Evolutionary conservation across 768 basidiomycete genomes (phyloP).

Genomic region (Tricholoma furcatifolium): DNA sequence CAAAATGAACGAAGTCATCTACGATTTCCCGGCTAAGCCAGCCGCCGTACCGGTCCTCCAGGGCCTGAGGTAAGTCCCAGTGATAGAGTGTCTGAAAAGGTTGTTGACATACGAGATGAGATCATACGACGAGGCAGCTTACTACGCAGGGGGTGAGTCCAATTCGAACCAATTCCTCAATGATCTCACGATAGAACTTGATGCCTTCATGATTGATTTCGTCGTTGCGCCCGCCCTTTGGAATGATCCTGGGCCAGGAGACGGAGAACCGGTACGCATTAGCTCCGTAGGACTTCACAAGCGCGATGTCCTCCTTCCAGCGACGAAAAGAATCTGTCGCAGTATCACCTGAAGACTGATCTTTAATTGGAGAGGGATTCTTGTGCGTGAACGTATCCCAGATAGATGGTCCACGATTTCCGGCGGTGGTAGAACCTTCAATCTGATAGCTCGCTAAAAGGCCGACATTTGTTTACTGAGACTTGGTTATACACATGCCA

Average conservation of each 20-base stretch:
- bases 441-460: conserved; percentile 65
- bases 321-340: conserved; percentile 69
- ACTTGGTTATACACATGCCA: background rate
- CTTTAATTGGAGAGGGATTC: conserved; percentile 50
- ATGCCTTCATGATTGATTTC: conserved; percentile 65
- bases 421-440: conserved; percentile 59
- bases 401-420: conserved; percentile 61
- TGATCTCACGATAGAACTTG: conserved; percentile 61
- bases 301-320: conserved; percentile 64
- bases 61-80: conserved; percentile 75
- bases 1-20: conserved; percentile 62
- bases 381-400: conserved; percentile 72
- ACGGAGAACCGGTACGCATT: conserved; percentile 76
- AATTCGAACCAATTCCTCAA: conserved; percentile 58
- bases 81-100: conserved; percentile 60
- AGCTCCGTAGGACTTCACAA: conserved; percentile 62
- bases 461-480: background rate
- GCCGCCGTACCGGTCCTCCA: conserved; percentile 73
- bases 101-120: background rate
- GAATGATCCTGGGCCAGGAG: conserved; percentile 72
- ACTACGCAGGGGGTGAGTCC: conserved; percentile 68
- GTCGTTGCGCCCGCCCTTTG: conserved; percentile 60
- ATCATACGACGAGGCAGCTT: conserved; percentile 15
- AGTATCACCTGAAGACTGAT: conserved; percentile 61
- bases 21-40: conserved; percentile 71